Evolutionary conservation across 306 rosid genomes (phyloP), one percentile per base, ranked within the genome.

Genomic region (Prunus mira): DNA sequence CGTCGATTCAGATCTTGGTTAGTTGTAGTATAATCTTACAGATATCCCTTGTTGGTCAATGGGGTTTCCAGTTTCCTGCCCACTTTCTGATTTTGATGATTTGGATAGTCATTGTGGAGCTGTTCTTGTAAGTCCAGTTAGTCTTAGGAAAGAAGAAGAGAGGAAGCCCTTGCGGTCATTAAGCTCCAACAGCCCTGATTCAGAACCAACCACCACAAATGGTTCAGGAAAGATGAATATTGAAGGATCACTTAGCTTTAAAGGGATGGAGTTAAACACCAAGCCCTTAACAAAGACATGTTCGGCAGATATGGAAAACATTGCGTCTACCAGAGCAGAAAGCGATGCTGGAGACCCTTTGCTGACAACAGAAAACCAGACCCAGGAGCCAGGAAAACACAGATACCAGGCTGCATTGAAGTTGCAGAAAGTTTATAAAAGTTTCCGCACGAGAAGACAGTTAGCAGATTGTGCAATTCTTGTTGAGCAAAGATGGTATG

Each of bases 401-500:
- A 79, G 87, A 81, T 70, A 84, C 76, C 79, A 12, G 64, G 97
- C 98, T 67, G 98, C 98, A 61, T 69, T 93, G 57, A 91, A 50
- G 81, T 81, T 93, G 83, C 97, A 93, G 86, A 93, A 93, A 83
- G 96, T 91, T 74, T 93, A 93, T 88, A 93, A 89, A 79, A 93
- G 98, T 82, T 93, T 93, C 65, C 82, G 97, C 71, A 91, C 92
- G n/a, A 85, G 97, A 72, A 87, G 98, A 69, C 87, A 77, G 77
- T 88, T 93, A 4, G 96, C 96, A 56, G 97, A 93, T 82, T 93
- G 98, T 84, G 94, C 96, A 41, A 93, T 93, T 74, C 88, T 91
- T 75, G 97, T 86, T 54, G 97, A 91, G 82, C 97, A 91, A 76
- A 91, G 96, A 88, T 93, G 98, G 98, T 88, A 76, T 67, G 85